phyloP scores from a whole-genome alignment of 2,329 filamentous ascomycete species.

The Tolypocladium amazonense region DNA sequence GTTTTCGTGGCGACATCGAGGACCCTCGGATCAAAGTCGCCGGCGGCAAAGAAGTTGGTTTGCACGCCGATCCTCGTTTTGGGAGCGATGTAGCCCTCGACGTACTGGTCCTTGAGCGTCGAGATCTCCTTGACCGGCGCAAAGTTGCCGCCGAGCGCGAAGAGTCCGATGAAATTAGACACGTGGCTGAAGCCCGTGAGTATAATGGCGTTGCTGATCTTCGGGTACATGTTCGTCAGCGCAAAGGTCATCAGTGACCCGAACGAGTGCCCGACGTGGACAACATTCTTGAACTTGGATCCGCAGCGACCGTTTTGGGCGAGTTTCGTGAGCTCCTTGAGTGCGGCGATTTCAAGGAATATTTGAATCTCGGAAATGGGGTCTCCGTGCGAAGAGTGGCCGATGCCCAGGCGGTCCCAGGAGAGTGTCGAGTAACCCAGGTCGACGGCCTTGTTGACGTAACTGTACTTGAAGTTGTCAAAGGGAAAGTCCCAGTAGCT shows the following conservation, averaged over 20 bases:
- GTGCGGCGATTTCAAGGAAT: conserved; percentile 45
- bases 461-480: conserved; percentile 52
- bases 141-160: conserved; percentile 35
- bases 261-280: conserved; percentile 56
- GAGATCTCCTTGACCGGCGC: conserved; percentile 26
- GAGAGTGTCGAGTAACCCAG: conserved; percentile 48
- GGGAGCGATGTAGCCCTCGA: conserved; percentile 42
- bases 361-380: conserved; percentile 50
- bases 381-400: conserved; percentile 45
- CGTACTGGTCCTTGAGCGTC: conserved; percentile 19
- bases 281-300: conserved; percentile 28
- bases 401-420: conserved; percentile 53
- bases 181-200: conserved; percentile 50
- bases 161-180: conserved; percentile 29
- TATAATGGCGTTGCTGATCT: conserved; percentile 45
- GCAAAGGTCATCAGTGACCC: conserved; percentile 48
- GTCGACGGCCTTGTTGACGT: conserved; percentile 43
- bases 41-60: conserved; percentile 40
- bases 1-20: conserved; percentile 32
- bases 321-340: conserved; percentile 39
- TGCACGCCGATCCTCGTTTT: conserved; percentile 37
- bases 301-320: conserved; percentile 31
- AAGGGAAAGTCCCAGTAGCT: conserved; percentile 52
- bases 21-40: conserved; percentile 43
- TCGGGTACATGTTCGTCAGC: conserved; percentile 39